These are phyloP conservation scores for Suillus cothurnatus DNA, from an alignment of 768 basidiomycete species.

Conservation along the genomic window DNA sequence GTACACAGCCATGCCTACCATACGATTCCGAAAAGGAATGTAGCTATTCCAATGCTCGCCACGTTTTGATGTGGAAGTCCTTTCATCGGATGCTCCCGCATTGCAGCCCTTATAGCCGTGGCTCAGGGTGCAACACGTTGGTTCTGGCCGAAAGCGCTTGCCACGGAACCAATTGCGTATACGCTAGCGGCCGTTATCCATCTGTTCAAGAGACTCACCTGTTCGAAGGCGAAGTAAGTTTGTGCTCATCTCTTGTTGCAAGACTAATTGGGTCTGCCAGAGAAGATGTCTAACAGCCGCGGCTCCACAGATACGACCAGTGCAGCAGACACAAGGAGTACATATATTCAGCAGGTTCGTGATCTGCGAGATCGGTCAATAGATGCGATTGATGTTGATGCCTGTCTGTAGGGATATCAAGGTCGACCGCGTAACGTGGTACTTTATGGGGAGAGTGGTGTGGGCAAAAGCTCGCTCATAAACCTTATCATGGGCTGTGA, in stretches of 20 bases:
- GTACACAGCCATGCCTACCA: background rate
- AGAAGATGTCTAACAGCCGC: conserved; percentile 14
- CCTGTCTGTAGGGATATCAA: background rate
- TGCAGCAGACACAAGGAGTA: background rate
- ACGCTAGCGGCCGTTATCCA: background rate
- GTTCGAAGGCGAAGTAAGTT: background rate
- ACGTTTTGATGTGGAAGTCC: conserved; percentile 7
- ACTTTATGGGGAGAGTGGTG: conserved; percentile 36
- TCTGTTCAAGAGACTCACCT: background rate
- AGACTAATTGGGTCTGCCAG: background rate
- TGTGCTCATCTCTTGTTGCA: background rate
- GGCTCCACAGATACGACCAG: conserved; percentile 14
- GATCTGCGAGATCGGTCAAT: background rate
- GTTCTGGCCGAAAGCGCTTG: background rate
- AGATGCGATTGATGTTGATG: background rate
- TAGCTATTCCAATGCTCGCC: background rate
- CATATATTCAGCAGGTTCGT: conserved; percentile 5
- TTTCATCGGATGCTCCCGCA: background rate
- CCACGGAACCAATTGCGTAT: background rate
- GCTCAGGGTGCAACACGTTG: conserved; percentile 1
- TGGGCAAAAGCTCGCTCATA: conserved; percentile 45
- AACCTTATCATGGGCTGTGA: conserved; percentile 36
- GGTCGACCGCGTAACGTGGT: conserved; percentile 31
- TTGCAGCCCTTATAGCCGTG: background rate
- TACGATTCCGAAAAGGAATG: background rate